Base-by-base conservation (phyloP, 768 basidiomycete species). In the Amanita pseudoporphyria region DNA sequence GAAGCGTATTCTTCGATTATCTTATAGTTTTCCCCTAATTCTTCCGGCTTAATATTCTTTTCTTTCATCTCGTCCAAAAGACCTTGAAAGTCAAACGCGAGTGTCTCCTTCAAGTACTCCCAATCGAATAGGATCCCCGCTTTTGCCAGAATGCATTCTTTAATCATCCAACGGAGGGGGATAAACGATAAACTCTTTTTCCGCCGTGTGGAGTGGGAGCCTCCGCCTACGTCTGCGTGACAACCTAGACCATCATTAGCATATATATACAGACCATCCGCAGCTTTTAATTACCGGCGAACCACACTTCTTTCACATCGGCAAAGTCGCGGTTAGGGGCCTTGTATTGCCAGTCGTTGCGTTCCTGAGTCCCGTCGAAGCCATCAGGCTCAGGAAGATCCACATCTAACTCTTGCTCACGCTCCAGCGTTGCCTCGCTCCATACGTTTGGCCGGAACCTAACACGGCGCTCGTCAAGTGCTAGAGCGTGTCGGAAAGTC, bases 81-180 rank as follows among this genome's bases (percentile, higher is more conserved):
- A 22, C 10, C 53, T 9, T 54, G 28, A 32, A 60, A 52, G 44
- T 60, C 53, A 41, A 62, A 60, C 0, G n/a, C n/a, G n/a, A n/a
- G n/a, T n/a, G n/a, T n/a, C n/a, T n/a, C n/a, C n/a, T n/a, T n/a
- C n/a, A n/a, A n/a, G n/a, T n/a, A n/a, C n/a, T n/a, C n/a, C n/a
- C n/a, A n/a, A n/a, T 84, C 62, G 62, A 84, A 85, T 56, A 82
- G 66, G 39, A 85, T 81, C 0, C 81, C 82, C 0, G 78, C 71
- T 0, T 78, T 64, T 5, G 74, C 60, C 49, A 71, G 70, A 70
- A 84, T 81, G 56, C 75, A 78, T 56, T 86, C 77, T 31, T 82
- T 76, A 28, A 87, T 64, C 82, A 87, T 84, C 85, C 85, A 82
- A 1, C 72, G 70, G 1, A 82, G 68, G 3, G 79, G 59, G 38